Evolutionary conservation across 1,284 basidiomycete species (phyloP).

Genomic region (Microbotryum lychnidis-dioicae): DNA sequence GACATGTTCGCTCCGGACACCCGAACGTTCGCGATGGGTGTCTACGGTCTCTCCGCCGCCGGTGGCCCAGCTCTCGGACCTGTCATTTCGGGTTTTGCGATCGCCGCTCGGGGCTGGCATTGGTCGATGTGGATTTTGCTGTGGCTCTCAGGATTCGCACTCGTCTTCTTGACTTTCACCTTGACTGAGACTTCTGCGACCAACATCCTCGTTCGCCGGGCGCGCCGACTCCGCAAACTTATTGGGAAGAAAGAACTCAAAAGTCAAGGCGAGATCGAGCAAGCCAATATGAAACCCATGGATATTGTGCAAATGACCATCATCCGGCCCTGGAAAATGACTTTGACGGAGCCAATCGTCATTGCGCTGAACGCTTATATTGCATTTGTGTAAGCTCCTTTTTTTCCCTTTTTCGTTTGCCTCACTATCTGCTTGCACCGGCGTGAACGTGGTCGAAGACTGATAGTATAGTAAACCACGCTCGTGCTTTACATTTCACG

Average conservation of each 20-base stretch:
- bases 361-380: slow-evolving; percentile 28
- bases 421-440: no score
- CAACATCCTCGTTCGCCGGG: slow-evolving; percentile 41
- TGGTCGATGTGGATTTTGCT: slow-evolving; percentile 42
- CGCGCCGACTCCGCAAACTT: slow-evolving; percentile 38
- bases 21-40: slow-evolving; percentile 17
- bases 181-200: slow-evolving; percentile 40
- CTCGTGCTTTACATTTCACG: no score
- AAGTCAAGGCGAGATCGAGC: slow-evolving; percentile 34
- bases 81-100: slow-evolving; percentile 35
- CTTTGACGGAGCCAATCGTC: slow-evolving; percentile 37
- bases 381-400: slow-evolving; percentile 1
- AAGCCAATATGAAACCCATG: slow-evolving; percentile 7
- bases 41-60: slow-evolving; percentile 30
- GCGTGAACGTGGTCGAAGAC: no score
- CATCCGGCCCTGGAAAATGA: slow-evolving; percentile 33
- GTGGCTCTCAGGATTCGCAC: slow-evolving; percentile 37
- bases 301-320: slow-evolving; percentile 11
- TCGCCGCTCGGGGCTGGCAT: slow-evolving; percentile 36
- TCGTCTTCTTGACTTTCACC: slow-evolving; percentile 34
- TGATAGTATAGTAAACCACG: no score
- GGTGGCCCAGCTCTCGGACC: slow-evolving; percentile 35
- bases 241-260: slow-evolving; percentile 40
- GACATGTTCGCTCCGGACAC: slow-evolving; percentile 18
- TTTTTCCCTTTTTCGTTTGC: no score